Evolutionary conservation across 768 basidiomycete species (phyloP).

Genomic region (Boletus reticulatus): DNA sequence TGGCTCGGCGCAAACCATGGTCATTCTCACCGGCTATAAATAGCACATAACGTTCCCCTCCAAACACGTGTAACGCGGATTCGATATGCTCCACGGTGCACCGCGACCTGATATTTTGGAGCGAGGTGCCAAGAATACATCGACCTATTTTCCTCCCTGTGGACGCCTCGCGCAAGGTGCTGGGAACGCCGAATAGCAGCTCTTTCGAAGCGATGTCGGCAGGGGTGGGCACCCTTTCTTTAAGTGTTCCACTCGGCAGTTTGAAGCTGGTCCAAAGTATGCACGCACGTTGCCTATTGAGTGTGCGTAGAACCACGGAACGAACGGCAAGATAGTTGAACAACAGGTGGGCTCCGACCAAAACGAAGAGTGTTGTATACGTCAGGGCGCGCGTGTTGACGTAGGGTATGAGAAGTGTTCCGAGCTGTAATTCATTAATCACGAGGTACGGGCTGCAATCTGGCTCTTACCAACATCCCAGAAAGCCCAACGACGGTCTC

Average conservation of each 20-base stretch:
- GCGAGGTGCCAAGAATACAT: constrained; percentile 50
- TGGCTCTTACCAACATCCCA: constrained; percentile 59
- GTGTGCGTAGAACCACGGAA: constrained; percentile 51
- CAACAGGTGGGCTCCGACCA: constrained; percentile 52
- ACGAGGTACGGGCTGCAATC: neutral
- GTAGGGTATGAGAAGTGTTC: constrained; percentile 56
- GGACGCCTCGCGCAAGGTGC: constrained; percentile 36
- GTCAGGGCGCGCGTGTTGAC: constrained; percentile 47
- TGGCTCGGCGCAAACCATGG: neutral
- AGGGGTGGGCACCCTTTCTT: constrained; percentile 31
- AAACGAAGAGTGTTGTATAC: constrained; percentile 47
- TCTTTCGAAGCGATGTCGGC: constrained; percentile 41
- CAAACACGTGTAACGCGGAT: constrained; percentile 39
- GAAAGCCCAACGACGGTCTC: constrained; percentile 67
- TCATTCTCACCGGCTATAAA: constrained; percentile 38
- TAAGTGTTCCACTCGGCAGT: constrained; percentile 4
- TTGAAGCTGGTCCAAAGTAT: constrained; percentile 46
- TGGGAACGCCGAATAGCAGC: constrained; percentile 42
- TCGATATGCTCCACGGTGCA: constrained; percentile 15
- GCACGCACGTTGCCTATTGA: constrained; percentile 58
- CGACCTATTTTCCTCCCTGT: constrained; percentile 38
- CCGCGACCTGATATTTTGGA: constrained; percentile 26
- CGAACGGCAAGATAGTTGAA: constrained; percentile 63
- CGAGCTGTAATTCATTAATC: constrained; percentile 41
- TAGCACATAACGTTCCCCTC: constrained; percentile 48